Evolutionary conservation across 768 basidiomycete genomes (phyloP), one percentile per base, ranked within the genome.

Genomic region (Psilocybe sp.): DNA sequence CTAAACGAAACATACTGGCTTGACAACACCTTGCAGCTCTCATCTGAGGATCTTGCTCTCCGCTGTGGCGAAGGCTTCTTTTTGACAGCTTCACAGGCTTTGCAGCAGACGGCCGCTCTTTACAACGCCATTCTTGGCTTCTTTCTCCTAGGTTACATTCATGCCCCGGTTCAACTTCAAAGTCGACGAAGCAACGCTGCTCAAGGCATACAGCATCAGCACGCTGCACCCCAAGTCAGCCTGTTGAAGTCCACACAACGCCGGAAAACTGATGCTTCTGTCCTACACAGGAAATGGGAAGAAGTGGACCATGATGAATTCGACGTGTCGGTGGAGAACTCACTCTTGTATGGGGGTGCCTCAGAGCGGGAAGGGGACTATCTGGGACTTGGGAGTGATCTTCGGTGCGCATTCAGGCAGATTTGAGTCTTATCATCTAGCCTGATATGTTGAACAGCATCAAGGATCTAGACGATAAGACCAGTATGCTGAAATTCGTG

Each of bases 201-300:
- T 97, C 56, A 92, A 92, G 68, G 79, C 89, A 4, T 97, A 97
- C 63, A 85, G 83, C 48, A 77, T 97, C 35, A 84, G 86, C 7
- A 81, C 82, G 18, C 70, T 92, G 34, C 72, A 78, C n/a, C 43
- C 43, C 32, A 44, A 16, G 43, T 33, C 32, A 2, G 43, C 19
- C 3, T 9, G 9, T 34, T 14, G 23, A 3, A 28, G 7, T 28
- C 7, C 23, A 28, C n/a, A 7, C 23, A 4, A 28, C 7, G 23
- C 7, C 23, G 23, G 7, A 28, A 28, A 28, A 28, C 23, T 28
- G 23, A 28, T 28, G 23, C 23, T 28, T 28, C 7, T 28, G 23
- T 4, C 7, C 23, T 28, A 28, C 23, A 28, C 23, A 92, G 91
- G 55, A 75, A 82, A 72, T 97, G 94, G 94, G 92, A 96, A 65